A percentile compares a stretch with the other conserved stretches of the same genome.
phyloP scores from a whole-genome alignment of 2,329 filamentous ascomycete species.

The Sporothrix pseudoabietina region DNA sequence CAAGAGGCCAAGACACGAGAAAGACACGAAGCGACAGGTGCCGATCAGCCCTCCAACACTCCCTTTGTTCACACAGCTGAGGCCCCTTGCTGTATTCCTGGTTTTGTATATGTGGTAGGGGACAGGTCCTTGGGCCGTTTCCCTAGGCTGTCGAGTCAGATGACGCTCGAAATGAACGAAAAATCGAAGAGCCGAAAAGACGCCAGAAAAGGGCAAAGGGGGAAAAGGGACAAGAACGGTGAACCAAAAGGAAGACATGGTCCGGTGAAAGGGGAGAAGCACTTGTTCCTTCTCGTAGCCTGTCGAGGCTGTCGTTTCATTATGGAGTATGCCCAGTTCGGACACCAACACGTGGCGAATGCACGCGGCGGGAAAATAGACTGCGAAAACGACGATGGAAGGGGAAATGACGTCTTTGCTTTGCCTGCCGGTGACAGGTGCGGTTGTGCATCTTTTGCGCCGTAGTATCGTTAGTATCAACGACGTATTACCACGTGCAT shows the following conservation, averaged over 20 bases:
- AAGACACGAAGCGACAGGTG: background rate
- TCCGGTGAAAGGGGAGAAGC: background rate
- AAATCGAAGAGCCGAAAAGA: background rate
- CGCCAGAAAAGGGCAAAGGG: background rate
- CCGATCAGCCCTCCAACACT: background rate
- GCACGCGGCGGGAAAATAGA: background rate
- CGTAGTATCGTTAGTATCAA: background rate
- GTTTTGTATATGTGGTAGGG: background rate
- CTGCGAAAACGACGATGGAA: background rate
- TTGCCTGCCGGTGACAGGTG: background rate
- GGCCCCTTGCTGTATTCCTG: background rate
- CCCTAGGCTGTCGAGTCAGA: slow-evolving; percentile 3
- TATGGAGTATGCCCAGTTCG: background rate
- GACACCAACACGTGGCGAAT: slow-evolving; percentile 17
- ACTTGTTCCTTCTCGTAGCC: background rate
- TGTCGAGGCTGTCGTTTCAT: background rate
- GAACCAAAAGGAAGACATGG: background rate
- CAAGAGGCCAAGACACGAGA: too few species aligned
- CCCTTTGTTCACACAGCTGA: slow-evolving; percentile 4
- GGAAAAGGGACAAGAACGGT: background rate
- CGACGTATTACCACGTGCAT: background rate
- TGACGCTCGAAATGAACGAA: background rate
- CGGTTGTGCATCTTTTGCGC: background rate
- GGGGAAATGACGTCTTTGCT: slow-evolving; percentile 13
- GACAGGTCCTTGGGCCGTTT: slow-evolving; percentile 2